phyloP scores from a whole-genome alignment of 495 filamentous ascomycete species.

The Penicillium nucicola region DNA sequence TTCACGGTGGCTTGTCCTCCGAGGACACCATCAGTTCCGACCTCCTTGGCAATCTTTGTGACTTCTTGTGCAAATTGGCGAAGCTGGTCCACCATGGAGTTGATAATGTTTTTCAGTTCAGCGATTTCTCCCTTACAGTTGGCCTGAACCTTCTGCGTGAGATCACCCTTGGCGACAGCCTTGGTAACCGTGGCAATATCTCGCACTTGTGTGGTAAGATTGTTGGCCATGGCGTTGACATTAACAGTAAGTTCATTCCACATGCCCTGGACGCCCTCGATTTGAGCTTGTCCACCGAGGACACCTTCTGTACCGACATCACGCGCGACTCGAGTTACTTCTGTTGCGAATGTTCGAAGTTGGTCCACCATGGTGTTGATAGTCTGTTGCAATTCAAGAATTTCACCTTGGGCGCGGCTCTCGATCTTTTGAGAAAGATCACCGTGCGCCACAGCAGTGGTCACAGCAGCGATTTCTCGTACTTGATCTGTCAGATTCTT shows the following conservation, averaged over 20 bases:
- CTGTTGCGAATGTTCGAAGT: slow-evolving; percentile 91
- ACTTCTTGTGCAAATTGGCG: slow-evolving; percentile 97
- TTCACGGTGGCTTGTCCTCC: slow-evolving; percentile 96
- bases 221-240: slow-evolving; percentile 98
- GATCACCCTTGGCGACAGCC: slow-evolving; percentile 90
- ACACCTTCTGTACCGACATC: slow-evolving; percentile 98
- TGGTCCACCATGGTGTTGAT: slow-evolving; percentile 99
- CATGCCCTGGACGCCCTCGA: slow-evolving; percentile 79
- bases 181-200: slow-evolving; percentile 99
- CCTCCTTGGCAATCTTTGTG: slow-evolving; percentile 94
- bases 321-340: slow-evolving; percentile 93
- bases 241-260: slow-evolving; percentile 99
- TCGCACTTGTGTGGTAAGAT: slow-evolving; percentile 94
- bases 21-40: slow-evolving; percentile 93
- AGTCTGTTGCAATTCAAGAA: slow-evolving; percentile 92
- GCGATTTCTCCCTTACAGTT: slow-evolving; percentile 96
- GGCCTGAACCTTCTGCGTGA: slow-evolving; percentile 95
- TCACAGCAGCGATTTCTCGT: slow-evolving; percentile 95
- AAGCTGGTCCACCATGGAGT: slow-evolving; percentile 97
- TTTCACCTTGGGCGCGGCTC: slow-evolving; percentile 90
- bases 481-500: slow-evolving; percentile 82
- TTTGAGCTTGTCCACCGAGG: slow-evolving; percentile 93
- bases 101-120: slow-evolving; percentile 95
- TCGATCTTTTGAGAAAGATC: slow-evolving; percentile 96
- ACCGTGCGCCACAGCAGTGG: slow-evolving; percentile 93